These are phyloP conservation scores for Tephrocybe sp. DNA, from an alignment of 768 basidiomycete genomes.

Conservation along the genomic window DNA sequence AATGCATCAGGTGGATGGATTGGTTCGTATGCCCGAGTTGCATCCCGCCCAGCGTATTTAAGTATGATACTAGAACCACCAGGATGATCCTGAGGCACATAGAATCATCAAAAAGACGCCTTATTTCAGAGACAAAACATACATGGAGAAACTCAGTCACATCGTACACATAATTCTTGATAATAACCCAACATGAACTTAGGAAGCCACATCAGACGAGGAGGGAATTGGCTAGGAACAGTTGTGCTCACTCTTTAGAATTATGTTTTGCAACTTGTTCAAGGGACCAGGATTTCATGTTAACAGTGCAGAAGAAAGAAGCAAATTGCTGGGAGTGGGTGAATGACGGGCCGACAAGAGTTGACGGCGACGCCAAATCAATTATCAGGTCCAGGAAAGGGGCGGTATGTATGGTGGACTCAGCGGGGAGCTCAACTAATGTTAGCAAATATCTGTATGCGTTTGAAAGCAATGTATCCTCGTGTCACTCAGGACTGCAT, in stretches of 20 bases:
- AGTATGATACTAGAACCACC: constrained; percentile 83
- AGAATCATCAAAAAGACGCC: background rate
- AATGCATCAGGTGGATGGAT: constrained; percentile 86
- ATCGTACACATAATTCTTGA: constrained; percentile 79
- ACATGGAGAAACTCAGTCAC: constrained; percentile 77
- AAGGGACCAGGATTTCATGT: constrained; percentile 46
- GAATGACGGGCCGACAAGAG: background rate
- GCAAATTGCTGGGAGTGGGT: no score
- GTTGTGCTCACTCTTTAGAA: constrained; percentile 38
- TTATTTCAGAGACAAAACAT: constrained; percentile 13
- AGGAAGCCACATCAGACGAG: constrained; percentile 8
- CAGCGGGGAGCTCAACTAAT: no score
- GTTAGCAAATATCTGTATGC: no score
- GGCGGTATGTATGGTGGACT: background rate
- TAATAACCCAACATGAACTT: constrained; percentile 85
- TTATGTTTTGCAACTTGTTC: constrained; percentile 62
- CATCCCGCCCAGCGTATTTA: constrained; percentile 82
- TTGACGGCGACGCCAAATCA: no score
- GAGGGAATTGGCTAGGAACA: background rate
- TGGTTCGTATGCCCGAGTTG: constrained; percentile 71
- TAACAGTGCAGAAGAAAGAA: constrained; percentile 8
- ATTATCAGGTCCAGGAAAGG: no score
- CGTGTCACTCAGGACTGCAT: no score
- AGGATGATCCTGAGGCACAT: constrained; percentile 57
- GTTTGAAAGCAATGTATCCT: no score